Conservation (phyloP, 2,329 filamentous ascomycete genomes). For the Colletotrichum tropicicola region DNA sequence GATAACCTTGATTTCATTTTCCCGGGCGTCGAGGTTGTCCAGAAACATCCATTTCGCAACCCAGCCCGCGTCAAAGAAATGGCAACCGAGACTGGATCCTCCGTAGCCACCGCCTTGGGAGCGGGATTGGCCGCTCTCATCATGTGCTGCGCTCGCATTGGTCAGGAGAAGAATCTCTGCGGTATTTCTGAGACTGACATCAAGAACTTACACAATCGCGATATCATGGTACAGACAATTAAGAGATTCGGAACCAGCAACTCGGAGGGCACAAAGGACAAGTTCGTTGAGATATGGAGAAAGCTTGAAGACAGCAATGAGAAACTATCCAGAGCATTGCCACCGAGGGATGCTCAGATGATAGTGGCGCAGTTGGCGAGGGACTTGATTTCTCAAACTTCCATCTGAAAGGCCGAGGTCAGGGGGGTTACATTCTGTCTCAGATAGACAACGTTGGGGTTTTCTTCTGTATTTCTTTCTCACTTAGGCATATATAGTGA, state of each 20-base stretch:
- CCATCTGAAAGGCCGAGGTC: too few species aligned
- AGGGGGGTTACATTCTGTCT: too few species aligned
- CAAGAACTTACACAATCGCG: constrained; percentile 28
- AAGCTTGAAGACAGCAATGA: constrained; percentile 30
- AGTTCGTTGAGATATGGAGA: constrained; percentile 39
- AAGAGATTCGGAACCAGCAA: neutral
- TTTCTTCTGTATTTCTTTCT: too few species aligned
- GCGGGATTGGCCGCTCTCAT: constrained; percentile 41
- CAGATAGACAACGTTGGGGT: too few species aligned
- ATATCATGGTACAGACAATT: neutral
- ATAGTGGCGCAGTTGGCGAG: neutral
- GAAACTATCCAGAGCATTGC: neutral
- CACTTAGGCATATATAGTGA: too few species aligned
- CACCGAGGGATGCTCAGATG: neutral
- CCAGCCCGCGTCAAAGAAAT: neutral
- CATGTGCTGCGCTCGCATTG: constrained; percentile 35
- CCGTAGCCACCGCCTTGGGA: constrained; percentile 41
- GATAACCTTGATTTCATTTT: constrained; percentile 40
- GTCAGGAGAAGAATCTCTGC: constrained; percentile 11
- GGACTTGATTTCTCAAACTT: too few species aligned
- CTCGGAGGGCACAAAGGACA: constrained; percentile 30
- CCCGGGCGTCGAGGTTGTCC: constrained; percentile 38
- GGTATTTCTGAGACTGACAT: constrained; percentile 5
- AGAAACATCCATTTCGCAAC: constrained; percentile 3
- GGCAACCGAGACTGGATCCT: constrained; percentile 32